Evolutionary conservation across 805 yeast species (phyloP).

Genomic region (Candida quercuum): DNA sequence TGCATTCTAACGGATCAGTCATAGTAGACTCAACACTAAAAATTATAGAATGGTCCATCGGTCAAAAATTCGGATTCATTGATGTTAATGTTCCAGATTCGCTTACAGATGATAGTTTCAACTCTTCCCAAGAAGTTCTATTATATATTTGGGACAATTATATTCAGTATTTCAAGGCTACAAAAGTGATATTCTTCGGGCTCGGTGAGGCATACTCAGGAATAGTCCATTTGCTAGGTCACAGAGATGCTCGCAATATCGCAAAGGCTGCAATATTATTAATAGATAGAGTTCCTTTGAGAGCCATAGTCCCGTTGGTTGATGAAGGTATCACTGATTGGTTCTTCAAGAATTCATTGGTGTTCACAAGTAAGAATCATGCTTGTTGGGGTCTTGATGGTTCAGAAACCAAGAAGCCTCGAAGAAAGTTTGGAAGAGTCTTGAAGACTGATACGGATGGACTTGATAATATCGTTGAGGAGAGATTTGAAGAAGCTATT

Average conservation of each 20-base stretch:
- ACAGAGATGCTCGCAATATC: conserved; percentile 59
- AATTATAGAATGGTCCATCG: conserved; percentile 63
- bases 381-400: conserved; percentile 69
- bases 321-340: conserved; percentile 90
- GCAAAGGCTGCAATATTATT: conserved; percentile 70
- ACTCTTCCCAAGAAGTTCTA: conserved; percentile 70
- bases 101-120: conserved; percentile 40
- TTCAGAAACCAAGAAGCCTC: conserved; percentile 58
- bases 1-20: conserved; percentile 67
- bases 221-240: conserved; percentile 81
- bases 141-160: conserved; percentile 89
- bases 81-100: conserved; percentile 76
- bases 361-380: conserved; percentile 72
- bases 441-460: conserved; percentile 69
- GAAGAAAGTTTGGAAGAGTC: conserved; percentile 90
- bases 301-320: conserved; percentile 77
- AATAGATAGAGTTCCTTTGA: conserved; percentile 61
- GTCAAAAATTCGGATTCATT: conserved; percentile 65
- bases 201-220: conserved; percentile 88
- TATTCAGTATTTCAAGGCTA: conserved; percentile 65
- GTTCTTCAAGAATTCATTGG: conserved; percentile 81
- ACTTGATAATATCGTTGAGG: conserved; percentile 69
- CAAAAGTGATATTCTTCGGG: conserved; percentile 75
- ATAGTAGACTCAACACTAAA: conserved; percentile 70
- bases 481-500: conserved; percentile 77